Percentiles rank a stretch among this genome's conserved stretches.
phyloP scores from a whole-genome alignment of 768 basidiomycete genomes.

The Sporobolomyces roseus region DNA sequence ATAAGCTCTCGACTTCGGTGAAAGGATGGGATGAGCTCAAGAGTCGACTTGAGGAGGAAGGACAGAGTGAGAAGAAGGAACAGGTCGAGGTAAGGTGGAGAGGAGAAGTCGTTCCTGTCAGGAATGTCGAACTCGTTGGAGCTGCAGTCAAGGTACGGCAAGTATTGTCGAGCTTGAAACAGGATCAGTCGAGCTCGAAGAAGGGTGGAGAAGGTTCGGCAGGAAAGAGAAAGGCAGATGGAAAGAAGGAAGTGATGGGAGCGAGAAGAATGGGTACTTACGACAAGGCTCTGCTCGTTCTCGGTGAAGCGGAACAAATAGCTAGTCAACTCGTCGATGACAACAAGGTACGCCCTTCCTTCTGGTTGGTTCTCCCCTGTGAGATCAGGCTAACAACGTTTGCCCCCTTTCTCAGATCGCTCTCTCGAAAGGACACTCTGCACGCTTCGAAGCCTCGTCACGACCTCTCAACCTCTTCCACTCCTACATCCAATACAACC shows the following conservation, averaged over 20 bases:
- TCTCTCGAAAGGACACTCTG: slow-evolving; percentile 43
- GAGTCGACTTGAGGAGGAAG: slow-evolving; percentile 50
- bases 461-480: slow-evolving; percentile 67
- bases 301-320: slow-evolving; percentile 86
- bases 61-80: slow-evolving; percentile 44
- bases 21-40: slow-evolving; percentile 57
- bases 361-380: not conserved
- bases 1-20: slow-evolving; percentile 61
- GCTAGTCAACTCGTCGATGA: slow-evolving; percentile 73
- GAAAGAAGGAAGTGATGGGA: slow-evolving; percentile 48
- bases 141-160: slow-evolving; percentile 76
- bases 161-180: slow-evolving; percentile 61
- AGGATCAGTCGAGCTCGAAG: slow-evolving; percentile 19
- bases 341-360: slow-evolving; percentile 55
- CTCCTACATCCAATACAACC: slow-evolving; percentile 78
- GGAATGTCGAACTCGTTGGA: slow-evolving; percentile 86
- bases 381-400: too few relatives aligned
- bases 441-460: slow-evolving; percentile 41
- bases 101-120: slow-evolving; percentile 73
- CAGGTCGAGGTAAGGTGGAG: slow-evolving; percentile 56
- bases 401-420: too few relatives aligned
- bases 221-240: slow-evolving; percentile 46
- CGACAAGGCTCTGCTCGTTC: slow-evolving; percentile 72
- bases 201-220: slow-evolving; percentile 31
- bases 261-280: slow-evolving; percentile 76